These are phyloP conservation scores for Hyphopichia khmerensis DNA, from an alignment of 1,139 yeast species.

Conservation along the genomic window DNA sequence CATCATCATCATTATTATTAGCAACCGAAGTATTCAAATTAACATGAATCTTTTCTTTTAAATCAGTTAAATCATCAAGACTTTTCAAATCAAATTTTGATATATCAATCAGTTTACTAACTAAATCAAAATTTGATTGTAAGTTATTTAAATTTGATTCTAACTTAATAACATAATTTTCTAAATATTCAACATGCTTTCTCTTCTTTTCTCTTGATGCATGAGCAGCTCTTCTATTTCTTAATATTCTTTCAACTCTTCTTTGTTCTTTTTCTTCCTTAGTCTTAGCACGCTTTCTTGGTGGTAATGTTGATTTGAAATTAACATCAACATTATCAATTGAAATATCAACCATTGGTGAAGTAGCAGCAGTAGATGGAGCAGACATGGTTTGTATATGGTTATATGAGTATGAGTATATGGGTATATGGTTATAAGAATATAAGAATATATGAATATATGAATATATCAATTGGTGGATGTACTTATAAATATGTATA, in stretches of 20 bases:
- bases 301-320: slow-evolving; percentile 65
- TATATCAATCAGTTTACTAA: slow-evolving; percentile 15
- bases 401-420: no score
- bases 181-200: slow-evolving; percentile 84
- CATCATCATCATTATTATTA: slow-evolving; percentile 12
- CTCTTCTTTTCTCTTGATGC: slow-evolving; percentile 97
- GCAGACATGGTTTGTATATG: not conserved
- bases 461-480: no score
- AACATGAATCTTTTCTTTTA: slow-evolving; percentile 33
- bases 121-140: slow-evolving; percentile 22
- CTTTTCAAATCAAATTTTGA: slow-evolving; percentile 10
- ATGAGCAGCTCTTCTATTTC: slow-evolving; percentile 97
- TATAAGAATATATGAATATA: no score
- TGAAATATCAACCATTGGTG: not conserved
- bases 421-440: no score
- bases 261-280: slow-evolving; percentile 97
- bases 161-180: slow-evolving; percentile 55
- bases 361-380: not conserved
- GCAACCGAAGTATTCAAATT: slow-evolving; percentile 22
- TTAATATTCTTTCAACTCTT: slow-evolving; percentile 83
- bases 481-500: no score
- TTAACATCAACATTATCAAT: slow-evolving; percentile 6
- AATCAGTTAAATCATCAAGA: slow-evolving; percentile 26
- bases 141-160: slow-evolving; percentile 36
- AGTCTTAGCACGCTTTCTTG: slow-evolving; percentile 94